phyloP scores from a whole-genome alignment of 495 filamentous ascomycete genomes.

The Penicillium odoratum region DNA sequence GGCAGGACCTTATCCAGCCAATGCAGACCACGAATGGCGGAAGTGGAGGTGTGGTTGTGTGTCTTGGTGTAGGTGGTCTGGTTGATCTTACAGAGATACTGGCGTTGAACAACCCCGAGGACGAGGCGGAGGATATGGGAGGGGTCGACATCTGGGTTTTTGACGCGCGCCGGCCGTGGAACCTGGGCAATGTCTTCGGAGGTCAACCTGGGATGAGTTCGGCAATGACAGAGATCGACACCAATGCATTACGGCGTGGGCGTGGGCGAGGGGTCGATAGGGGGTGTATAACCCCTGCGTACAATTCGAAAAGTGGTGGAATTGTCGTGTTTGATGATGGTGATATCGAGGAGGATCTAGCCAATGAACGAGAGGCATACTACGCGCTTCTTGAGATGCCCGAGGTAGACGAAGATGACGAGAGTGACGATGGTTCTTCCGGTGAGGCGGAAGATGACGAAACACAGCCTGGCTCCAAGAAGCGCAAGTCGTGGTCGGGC shows the following conservation, averaged over 20 bases:
- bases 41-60: constrained; percentile 82
- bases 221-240: constrained; percentile 48
- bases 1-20: constrained; percentile 71
- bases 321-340: constrained; percentile 95
- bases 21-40: constrained; percentile 83
- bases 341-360: constrained; percentile 88
- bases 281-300: constrained; percentile 69
- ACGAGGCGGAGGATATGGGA: constrained; percentile 62
- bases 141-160: constrained; percentile 91
- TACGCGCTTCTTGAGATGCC: constrained; percentile 84
- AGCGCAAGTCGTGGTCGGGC: constrained; percentile 84
- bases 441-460: constrained; percentile 46
- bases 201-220: constrained; percentile 54
- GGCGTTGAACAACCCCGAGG: constrained; percentile 56
- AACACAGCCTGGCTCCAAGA: constrained; percentile 49
- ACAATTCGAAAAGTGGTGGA: constrained; percentile 74
- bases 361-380: constrained; percentile 74
- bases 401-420: constrained; percentile 71
- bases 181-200: constrained; percentile 88
- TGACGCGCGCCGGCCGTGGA: constrained; percentile 91
- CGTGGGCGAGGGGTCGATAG: constrained; percentile 51
- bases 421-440: constrained; percentile 46
- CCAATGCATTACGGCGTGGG: constrained; percentile 51
- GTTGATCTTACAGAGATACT: constrained; percentile 79
- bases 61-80: constrained; percentile 87